Evolutionary conservation across 2,329 filamentous ascomycete species (phyloP), one percentile per base, ranked within the genome.

Genomic region (Trichophyton benhamiae): DNA sequence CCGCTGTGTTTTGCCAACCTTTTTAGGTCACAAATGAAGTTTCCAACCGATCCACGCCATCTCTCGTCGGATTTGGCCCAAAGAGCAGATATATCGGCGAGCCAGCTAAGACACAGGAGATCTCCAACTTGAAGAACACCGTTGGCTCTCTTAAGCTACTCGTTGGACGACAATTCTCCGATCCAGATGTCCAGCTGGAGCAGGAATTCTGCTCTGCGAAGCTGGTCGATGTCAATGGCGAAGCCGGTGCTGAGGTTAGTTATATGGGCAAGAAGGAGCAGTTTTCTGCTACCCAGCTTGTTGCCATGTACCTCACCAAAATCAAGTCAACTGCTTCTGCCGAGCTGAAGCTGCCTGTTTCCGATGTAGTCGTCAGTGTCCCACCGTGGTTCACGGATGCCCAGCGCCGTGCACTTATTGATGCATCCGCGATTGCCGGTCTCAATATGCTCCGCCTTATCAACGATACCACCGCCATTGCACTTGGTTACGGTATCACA

Each of bases 121-220:
- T 96, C 74, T 96, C 92, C 72, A 99, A 99, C 82, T 85, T 97
- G 72, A 99, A 97, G 82, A 99, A 99, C 83, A 99, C 94, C 68
- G 89, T 99, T 78, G 82, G 85, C 75, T 91, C 85, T 68, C 83
- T 99, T 71, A 96, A 96, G 81, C 89, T 94, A 72, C 86, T 99
- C 69, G 87, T 88, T 72, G 94, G 94, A 72, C 90, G 94, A 73
- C 81, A 83, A 65, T 83, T 92, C 78, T 87, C 82, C 75, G 94
- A 99, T 73, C 91, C 94, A 73, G 94, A 99, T 82, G 82, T 96
- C 66, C 83, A 91, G 78, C 83, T 94, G 72, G 94, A 99, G 83
- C 88, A 95, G 79, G 83, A 95, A 72, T 96, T 85, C 77, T 86
- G 95, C 73, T 91, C 91, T 42, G 89, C 91, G 59, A 81, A 86